Base-by-base conservation (phyloP, 2,329 filamentous ascomycete species). In the Alternaria sp. region DNA sequence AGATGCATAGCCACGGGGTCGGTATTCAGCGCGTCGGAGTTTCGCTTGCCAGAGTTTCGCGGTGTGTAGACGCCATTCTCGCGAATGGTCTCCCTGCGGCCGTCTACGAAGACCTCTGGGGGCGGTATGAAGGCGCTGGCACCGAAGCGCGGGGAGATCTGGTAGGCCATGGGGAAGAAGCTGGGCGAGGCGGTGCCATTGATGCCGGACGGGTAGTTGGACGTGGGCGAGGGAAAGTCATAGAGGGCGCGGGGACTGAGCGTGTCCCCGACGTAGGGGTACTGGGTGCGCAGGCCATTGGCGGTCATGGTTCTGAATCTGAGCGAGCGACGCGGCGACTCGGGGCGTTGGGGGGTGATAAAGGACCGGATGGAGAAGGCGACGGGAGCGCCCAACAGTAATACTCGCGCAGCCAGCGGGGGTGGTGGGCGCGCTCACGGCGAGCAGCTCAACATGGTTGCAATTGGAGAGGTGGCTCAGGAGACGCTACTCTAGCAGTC, bases 1-100 rank as follows among this genome's bases (percentile, higher is more conserved):
- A 99, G 84, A 79, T 98, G 96, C 78, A 97, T 90, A 72, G 93
- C 91, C 47, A 99, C 85, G 0, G 86, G 85, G 72, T 90, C 88
- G 67, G 82, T 84, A 62, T 76, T 73, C 43, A 79, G 67, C 32
- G 68, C 63, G 10, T 75, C 76, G 15, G 77, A 77, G 61, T 67
- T 71, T 11, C 77, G 73, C 53, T 77, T 73, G 25, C 70, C 63
- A 19, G 70, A 66, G 23, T 72, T 72, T 62, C 73, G 78, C 17
- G 73, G 69, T 15, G 68, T 71, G 61, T 78, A 75, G 10, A 65
- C 53, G 56, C 73, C 74, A 28, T 70, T 70, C 44, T 73, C 73
- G 54, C 70, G 70, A 21, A 70, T 69, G 3, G 72, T 70, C 28
- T 72, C 74, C 56, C 71, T 70, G 63, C 72, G 73, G 17, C 68